Evolutionary conservation across 2,329 filamentous ascomycete species (phyloP).

Genomic region (Trichoderma guizhouense): DNA sequence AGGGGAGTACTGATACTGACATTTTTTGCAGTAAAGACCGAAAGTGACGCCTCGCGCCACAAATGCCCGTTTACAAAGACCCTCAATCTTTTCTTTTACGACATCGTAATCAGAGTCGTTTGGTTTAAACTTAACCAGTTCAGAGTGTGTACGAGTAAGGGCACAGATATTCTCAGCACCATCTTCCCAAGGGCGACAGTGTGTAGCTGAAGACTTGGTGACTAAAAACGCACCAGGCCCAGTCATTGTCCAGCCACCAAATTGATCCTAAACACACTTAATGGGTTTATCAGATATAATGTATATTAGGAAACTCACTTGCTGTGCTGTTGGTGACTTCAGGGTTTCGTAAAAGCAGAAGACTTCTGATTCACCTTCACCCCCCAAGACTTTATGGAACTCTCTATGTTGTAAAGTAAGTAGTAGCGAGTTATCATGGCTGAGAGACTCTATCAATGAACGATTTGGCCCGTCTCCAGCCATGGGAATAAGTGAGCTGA

Average conservation of each 20-base stretch:
- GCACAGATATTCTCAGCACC: background rate
- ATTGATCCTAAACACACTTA: background rate
- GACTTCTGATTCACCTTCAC: background rate
- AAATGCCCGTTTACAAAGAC: background rate
- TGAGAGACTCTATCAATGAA: background rate
- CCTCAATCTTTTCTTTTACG: background rate
- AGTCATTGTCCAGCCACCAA: background rate
- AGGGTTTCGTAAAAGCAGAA: background rate
- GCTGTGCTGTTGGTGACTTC: background rate
- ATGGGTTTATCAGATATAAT: no score
- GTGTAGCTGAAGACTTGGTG: background rate
- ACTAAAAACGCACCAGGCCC: background rate
- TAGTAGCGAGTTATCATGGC: background rate
- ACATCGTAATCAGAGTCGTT: background rate
- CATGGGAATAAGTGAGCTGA: background rate
- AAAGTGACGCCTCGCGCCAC: background rate
- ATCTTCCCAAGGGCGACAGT: background rate
- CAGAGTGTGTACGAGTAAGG: background rate
- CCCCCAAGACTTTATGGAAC: background rate
- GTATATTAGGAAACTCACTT: background rate
- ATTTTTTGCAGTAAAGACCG: background rate
- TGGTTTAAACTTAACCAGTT: background rate
- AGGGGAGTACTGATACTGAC: background rate
- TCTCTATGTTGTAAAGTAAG: background rate
- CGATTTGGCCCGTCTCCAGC: background rate